Evolutionary conservation across 305 asterid genomes (phyloP), one percentile per base, ranked within the genome.

Genomic region (Petunia hybrid): DNA sequence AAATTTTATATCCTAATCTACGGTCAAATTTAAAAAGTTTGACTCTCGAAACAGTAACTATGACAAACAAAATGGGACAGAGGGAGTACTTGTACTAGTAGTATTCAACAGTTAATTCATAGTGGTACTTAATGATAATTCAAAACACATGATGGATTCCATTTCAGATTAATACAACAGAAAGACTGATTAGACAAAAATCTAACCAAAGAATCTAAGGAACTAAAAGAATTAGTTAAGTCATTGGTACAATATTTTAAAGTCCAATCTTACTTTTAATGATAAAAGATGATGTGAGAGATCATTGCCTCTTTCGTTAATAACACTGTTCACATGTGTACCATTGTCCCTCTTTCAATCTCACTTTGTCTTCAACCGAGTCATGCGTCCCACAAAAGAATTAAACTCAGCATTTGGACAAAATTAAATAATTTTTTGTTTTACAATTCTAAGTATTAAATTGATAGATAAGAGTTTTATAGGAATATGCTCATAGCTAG

Each of bases 171-270:
- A 36, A 35, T 51, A 74, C 78, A 74, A 74, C 78, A 74, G 78
- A 74, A 74, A 74, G 36, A 51, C n/a, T 8, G 57, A 51, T 6
- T 73, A 73, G 63, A 51, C 78, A 73, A 73, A 73, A 73, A 73
- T 73, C 78, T 74, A 74, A 43, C 63, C 78, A 51, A 74, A 51
- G 78, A 74, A 74, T 74, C 78, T 74, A 74, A 74, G 78, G 48
- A 74, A 35, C 36, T 51, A 53, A 73, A 74, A 53, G n/a, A 36
- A 74, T 74, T 74, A 51, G n/a, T 51, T 71, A 31, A 74, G 46
- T 51, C 63, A 53, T 73, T 10, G 42, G 60, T 38, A 41, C 31
- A 8, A 46, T 60, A 43, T 59, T 14, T 41, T 43, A 76, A 42
- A 46, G 3, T 4, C 31, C 3, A 12, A 36, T 73, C 46, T 35